These are phyloP conservation scores for Sugiyamaella castrensis DNA, from an alignment of 1,139 yeast species.

Conservation along the genomic window DNA sequence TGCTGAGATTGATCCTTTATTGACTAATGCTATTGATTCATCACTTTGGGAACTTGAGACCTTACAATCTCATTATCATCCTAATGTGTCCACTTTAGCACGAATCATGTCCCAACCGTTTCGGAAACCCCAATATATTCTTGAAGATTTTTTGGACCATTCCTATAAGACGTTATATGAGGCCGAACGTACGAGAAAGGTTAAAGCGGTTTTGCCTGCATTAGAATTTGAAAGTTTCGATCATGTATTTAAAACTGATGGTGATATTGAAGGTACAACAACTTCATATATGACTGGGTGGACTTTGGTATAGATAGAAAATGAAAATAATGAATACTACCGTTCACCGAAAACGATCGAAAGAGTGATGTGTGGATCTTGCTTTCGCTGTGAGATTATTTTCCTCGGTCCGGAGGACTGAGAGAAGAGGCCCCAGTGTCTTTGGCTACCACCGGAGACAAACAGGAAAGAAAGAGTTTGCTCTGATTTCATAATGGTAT, in stretches of 20 bases:
- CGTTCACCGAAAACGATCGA: too few relatives aligned
- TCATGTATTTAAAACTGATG: conserved; percentile 36
- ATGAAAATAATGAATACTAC: too few relatives aligned
- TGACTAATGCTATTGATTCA: conserved; percentile 75
- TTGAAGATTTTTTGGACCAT: conserved; percentile 96
- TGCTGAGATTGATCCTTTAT: conserved; percentile 66
- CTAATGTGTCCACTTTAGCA: conserved; percentile 90
- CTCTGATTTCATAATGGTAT: too few relatives aligned
- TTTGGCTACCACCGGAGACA: too few relatives aligned
- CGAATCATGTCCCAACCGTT: conserved; percentile 87
- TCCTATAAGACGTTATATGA: conserved; percentile 70
- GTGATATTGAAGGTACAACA: background rate
- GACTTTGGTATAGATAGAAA: conserved; percentile 3
- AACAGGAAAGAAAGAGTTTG: too few relatives aligned
- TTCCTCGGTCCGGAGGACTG: too few relatives aligned
- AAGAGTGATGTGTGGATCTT: too few relatives aligned
- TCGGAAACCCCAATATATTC: conserved; percentile 76
- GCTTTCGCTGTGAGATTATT: too few relatives aligned
- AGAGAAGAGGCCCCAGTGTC: too few relatives aligned
- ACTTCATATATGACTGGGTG: conserved; percentile 10
- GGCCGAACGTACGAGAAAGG: conserved; percentile 67
- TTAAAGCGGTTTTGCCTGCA: conserved; percentile 66
- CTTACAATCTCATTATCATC: conserved; percentile 85
- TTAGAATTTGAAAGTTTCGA: conserved; percentile 70
- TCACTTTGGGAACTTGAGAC: conserved; percentile 92